These are phyloP conservation scores for Spiromastix sp. DNA, from an alignment of 2,329 filamentous ascomycete species.

Conservation along the genomic window DNA sequence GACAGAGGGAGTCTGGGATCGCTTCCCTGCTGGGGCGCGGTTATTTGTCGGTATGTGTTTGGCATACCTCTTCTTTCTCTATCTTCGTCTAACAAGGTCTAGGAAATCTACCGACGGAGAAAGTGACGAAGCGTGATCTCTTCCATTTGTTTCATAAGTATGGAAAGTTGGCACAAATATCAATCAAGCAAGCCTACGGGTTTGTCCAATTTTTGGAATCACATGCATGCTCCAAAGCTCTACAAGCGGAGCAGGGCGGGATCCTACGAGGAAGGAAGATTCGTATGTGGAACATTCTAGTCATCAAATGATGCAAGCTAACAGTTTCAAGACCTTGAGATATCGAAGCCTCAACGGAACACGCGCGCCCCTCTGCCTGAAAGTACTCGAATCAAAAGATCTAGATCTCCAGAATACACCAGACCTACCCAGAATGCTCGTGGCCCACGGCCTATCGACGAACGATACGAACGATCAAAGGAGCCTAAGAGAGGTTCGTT, in stretches of 20 bases:
- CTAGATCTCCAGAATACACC: constrained; percentile 53
- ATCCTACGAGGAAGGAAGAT: constrained; percentile 85
- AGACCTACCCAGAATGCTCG: constrained; percentile 28
- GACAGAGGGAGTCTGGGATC: constrained; percentile 42
- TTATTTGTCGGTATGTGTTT: constrained; percentile 38
- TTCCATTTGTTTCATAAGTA: constrained; percentile 83
- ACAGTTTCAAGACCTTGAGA: constrained; percentile 61
- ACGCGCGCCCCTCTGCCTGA: constrained; percentile 30
- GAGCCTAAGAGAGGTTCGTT: constrained; percentile 27
- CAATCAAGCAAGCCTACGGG: constrained; percentile 91
- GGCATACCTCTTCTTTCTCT: neutral
- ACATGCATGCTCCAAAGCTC: constrained; percentile 61
- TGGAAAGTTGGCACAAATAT: constrained; percentile 84
- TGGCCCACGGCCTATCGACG: constrained; percentile 20
- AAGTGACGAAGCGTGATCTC: constrained; percentile 85
- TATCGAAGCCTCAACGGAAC: constrained; percentile 74
- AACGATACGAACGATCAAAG: constrained; percentile 36
- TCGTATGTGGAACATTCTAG: constrained; percentile 51
- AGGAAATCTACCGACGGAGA: constrained; percentile 88
- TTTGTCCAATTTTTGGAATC: constrained; percentile 88
- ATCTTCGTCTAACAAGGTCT: too few relatives aligned
- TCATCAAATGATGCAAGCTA: constrained; percentile 4
- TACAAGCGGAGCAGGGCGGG: constrained; percentile 68
- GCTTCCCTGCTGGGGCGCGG: constrained; percentile 38
- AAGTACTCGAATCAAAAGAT: constrained; percentile 36